Conservation (phyloP, 106 monocot genomes). For the Acorus gramineus region DNA sequence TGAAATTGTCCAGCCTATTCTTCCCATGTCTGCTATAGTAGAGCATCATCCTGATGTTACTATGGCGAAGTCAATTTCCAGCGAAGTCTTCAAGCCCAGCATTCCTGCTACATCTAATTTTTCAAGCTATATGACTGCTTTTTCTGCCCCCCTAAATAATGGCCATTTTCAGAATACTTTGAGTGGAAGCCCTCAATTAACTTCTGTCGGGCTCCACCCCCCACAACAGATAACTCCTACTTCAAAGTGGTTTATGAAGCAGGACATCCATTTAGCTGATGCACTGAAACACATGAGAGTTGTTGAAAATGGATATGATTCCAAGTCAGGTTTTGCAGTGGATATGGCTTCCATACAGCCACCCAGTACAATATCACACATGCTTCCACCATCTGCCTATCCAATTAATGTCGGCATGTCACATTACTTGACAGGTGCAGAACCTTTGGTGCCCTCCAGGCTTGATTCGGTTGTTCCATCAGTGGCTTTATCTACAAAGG, state of each 20-base stretch:
- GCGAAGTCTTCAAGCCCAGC: too few relatives aligned
- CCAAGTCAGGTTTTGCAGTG: slow-evolving; percentile 19
- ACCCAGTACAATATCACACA: slow-evolving; percentile 3
- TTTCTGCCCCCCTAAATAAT: too few relatives aligned
- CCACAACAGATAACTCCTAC: slow-evolving; percentile 22
- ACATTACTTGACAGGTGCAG: neutral
- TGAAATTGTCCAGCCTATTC: slow-evolving; percentile 11
- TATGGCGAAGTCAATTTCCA: too few relatives aligned
- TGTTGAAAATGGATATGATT: slow-evolving; percentile 25
- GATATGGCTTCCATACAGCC: slow-evolving; percentile 16
- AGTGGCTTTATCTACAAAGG: slow-evolving; percentile 16
- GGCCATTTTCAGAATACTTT: too few relatives aligned
- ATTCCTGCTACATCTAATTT: too few relatives aligned
- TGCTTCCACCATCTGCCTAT: slow-evolving; percentile 7
- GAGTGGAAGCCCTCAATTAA: too few relatives aligned
- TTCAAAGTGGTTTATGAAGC: slow-evolving; percentile 37
- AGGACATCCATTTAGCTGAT: slow-evolving; percentile 30
- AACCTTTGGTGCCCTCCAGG: slow-evolving; percentile 33
- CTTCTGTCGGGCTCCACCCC: too few relatives aligned
- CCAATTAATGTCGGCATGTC: neutral
- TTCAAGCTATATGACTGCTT: too few relatives aligned
- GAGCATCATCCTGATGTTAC: too few relatives aligned
- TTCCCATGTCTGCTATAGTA: too few relatives aligned
- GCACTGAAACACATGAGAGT: slow-evolving; percentile 34
- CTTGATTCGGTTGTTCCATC: slow-evolving; percentile 29